phyloP scores from a whole-genome alignment of 75 land plant species.

The Cunninghamia lanceolata region DNA sequence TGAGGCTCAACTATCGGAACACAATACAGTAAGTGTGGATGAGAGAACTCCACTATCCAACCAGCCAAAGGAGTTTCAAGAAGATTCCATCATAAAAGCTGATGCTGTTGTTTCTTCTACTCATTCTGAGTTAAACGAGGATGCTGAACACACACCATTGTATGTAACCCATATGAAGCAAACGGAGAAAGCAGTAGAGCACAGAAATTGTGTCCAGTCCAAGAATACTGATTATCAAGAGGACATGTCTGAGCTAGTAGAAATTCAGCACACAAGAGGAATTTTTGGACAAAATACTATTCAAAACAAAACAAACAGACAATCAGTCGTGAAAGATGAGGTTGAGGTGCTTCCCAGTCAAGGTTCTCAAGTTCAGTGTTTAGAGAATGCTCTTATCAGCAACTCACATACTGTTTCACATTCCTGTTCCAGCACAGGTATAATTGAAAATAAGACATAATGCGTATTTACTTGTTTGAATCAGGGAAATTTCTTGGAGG shows the following conservation, averaged over 20 bases:
- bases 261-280: neutral
- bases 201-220: neutral
- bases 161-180: neutral
- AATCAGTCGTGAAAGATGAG: neutral
- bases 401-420: constrained; percentile 1
- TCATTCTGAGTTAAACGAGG: neutral
- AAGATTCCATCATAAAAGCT: neutral
- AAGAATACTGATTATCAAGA: neutral
- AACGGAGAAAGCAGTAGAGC: neutral
- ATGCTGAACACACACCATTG: neutral
- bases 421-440: neutral
- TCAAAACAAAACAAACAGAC: neutral
- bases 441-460: neutral
- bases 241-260: neutral
- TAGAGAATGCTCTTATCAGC: neutral
- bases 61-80: neutral
- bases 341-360: neutral
- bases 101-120: neutral
- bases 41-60: neutral
- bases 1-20: neutral
- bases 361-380: neutral
- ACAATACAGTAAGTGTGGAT: neutral
- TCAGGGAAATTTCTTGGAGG: neutral
- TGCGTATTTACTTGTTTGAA: neutral
- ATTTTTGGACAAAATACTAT: neutral